Conservation (phyloP, 2,329 filamentous ascomycete species). For the Diaporthe citriasiana region DNA sequence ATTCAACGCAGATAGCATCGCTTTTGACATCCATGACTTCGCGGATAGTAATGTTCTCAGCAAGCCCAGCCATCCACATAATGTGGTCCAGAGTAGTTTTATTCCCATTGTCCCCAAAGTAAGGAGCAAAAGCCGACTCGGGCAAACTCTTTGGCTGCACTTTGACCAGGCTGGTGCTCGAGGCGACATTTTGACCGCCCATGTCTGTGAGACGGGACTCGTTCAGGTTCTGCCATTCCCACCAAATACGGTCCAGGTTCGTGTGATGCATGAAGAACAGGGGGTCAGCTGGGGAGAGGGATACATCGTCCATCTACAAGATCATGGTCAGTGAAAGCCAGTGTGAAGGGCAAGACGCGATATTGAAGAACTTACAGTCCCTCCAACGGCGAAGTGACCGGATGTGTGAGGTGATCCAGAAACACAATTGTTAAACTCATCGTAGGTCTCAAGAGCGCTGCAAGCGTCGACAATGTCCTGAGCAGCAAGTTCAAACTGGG, state of each 20-base stretch:
- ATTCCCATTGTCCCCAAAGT: constrained; percentile 36
- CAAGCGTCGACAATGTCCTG: constrained; percentile 1
- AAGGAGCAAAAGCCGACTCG: background rate
- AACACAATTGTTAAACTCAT: background rate
- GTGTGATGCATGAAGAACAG: constrained; percentile 49
- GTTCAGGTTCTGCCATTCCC: constrained; percentile 48
- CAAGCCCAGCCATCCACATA: constrained; percentile 41
- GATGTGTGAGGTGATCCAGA: background rate
- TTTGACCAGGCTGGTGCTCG: background rate
- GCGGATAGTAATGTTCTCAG: constrained; percentile 41
- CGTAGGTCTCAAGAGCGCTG: background rate
- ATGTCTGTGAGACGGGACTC: background rate
- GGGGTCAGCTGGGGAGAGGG: constrained; percentile 51
- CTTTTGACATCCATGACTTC: constrained; percentile 43
- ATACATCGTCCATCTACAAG: background rate
- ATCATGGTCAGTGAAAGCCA: background rate
- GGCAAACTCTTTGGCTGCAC: background rate
- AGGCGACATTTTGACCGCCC: background rate
- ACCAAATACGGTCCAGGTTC: constrained; percentile 50
- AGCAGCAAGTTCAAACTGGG: background rate
- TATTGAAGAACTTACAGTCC: background rate
- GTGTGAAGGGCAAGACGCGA: background rate
- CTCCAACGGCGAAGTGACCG: constrained; percentile 1
- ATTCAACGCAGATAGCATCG: constrained; percentile 6
- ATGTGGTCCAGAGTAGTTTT: constrained; percentile 41